Percentiles rank a stretch among this genome's conserved stretches.
These are phyloP conservation scores for Xylaria venustula DNA, from an alignment of 495 filamentous ascomycete genomes.

Conservation along the genomic window DNA sequence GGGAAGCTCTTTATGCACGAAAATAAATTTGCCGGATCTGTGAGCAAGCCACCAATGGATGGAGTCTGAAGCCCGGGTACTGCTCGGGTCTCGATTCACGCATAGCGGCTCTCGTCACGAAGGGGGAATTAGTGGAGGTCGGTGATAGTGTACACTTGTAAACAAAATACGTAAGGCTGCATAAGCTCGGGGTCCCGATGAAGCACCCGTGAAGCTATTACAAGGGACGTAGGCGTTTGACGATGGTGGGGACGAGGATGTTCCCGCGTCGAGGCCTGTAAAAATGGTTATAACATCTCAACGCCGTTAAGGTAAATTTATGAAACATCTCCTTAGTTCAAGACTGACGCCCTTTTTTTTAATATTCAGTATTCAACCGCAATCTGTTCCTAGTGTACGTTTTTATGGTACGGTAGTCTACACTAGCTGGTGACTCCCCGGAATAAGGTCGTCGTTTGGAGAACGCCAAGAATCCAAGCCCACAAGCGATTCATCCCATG, in stretches of 20 bases:
- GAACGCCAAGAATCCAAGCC: constrained; percentile 1
- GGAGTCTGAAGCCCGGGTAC: constrained; percentile 2
- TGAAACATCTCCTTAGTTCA: too few relatives aligned
- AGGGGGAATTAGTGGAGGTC: neutral
- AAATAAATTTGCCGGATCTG: neutral
- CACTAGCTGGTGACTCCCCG: too few relatives aligned
- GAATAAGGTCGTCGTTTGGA: neutral
- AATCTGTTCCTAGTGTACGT: too few relatives aligned
- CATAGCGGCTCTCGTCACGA: neutral
- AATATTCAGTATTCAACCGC: too few relatives aligned
- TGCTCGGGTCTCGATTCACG: neutral
- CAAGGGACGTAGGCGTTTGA: constrained; percentile 6
- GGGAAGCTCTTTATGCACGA: neutral
- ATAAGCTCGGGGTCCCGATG: constrained; percentile 7
- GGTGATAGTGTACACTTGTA: neutral
- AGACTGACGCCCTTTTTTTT: too few relatives aligned
- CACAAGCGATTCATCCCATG: constrained; percentile 2
- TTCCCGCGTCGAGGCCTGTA: constrained; percentile 1
- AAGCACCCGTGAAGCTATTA: constrained; percentile 10
- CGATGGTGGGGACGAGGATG: constrained; percentile 3
- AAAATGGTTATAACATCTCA: too few relatives aligned
- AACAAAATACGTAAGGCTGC: constrained; percentile 11
- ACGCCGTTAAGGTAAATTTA: too few relatives aligned
- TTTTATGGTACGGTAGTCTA: too few relatives aligned
- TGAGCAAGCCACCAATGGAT: neutral